Base-by-base conservation (phyloP, 495 filamentous ascomycete species). In the Podospora pseudopauciseta region DNA sequence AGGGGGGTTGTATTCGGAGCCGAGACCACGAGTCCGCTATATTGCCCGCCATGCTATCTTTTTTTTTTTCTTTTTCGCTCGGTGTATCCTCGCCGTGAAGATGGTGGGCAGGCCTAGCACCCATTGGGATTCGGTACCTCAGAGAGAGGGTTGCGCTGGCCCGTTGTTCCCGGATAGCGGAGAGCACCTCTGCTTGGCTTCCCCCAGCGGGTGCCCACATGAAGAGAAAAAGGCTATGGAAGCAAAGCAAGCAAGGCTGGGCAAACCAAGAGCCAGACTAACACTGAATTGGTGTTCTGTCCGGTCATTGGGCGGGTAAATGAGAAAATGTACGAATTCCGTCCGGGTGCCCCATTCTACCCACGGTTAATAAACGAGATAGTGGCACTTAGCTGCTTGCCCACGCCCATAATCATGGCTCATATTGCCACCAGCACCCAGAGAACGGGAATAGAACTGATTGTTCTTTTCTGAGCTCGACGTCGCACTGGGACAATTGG, bases 231-330 rank as follows among this genome's bases (percentile, higher is more conserved):
- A 1, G 23, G 23, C 23, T 23, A 23, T 23, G 23, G 15, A 16
- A 49, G 39, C 39, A 16, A 49, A 13, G 30, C 4, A 32, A 5
- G 30, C 5, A 49, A 49, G 39, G 39, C 39, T 49, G 39, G 39
- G 39, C 39, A 49, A 49, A 49, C 13, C 15, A 49, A 49, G 39
- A 49, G 39, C 39, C 39, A 49, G 0, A 49, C 39, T 11, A 49
- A 11, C 39, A 49, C 39, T 49, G 9, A 49, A 16, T 5, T 49
- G 39, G 39, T 49, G 39, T 49, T 49, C 39, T 49, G 39, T 18
- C 16, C 23, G 18, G n/a, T 18, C 55, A 74, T 76, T 72, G 74
- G 74, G 53, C 56, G 74, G 74, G 30, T 76, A 76, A 76, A 76
- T 69, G 26, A 27, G 16, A 44, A 59, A 67, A 69, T 7, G 28